Evolutionary conservation across 495 filamentous ascomycete genomes (phyloP), one percentile per base, ranked within the genome.

Genomic region (Penicillium malachiteum): DNA sequence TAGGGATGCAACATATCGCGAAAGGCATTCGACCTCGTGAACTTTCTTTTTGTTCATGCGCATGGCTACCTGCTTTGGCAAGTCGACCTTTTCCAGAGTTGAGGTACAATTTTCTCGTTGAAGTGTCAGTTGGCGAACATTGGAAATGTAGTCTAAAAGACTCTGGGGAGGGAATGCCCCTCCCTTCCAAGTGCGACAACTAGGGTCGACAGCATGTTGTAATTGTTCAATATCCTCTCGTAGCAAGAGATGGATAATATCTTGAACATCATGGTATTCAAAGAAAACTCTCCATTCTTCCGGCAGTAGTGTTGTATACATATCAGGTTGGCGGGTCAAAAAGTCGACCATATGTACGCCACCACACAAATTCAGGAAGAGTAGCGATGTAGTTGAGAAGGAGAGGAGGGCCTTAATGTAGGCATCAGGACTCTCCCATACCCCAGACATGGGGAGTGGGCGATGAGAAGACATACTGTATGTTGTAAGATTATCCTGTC

Each of bases 21-120:
- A 80, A 58, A 87, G 85, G 64, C 85, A 75, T 31, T 82, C 73
- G 2, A 88, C 94, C 76, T 98, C 94, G 58, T 98, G 95, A 17
- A 91, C 80, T 71, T 98, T 98, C 71, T 98, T 98, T 30, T 85
- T 80, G 56, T 90, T 96, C 95, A 98, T 98, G 16, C 94, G 93
- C 5, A 96, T 81, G 0, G 89, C 83, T 18, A 96, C 79, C 62
- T 87, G 81, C 38, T 81, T 76, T 5, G 90, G 82, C 14, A 95
- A 37, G 56, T 78, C 43, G 13, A 32, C 59, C 63, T 64, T 54
- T 30, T 55, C 21, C 7, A 50, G 26, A 11, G 16, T 4, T 7
- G 58, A 35, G 6, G 66, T 62, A 3, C 68, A 61, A 31, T 88
- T 88, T 2, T 84, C 79, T 39, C 94, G 80, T 13, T 68, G 62